These are phyloP conservation scores for Fusarium tuaranense DNA, from an alignment of 2,329 filamentous ascomycete genomes.

Conservation along the genomic window DNA sequence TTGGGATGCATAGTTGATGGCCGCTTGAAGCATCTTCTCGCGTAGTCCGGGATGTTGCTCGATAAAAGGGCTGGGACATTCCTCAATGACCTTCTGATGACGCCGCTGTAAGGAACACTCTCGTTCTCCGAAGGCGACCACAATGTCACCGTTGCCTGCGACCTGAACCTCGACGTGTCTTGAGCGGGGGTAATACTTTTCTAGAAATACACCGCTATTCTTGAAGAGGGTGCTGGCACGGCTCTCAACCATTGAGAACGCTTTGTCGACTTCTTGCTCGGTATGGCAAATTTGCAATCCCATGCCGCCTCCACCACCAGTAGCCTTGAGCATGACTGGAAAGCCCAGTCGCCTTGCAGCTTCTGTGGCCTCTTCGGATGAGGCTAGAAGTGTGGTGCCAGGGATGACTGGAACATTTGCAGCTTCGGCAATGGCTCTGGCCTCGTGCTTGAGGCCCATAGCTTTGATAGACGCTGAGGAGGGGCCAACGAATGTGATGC, in stretches of 20 bases:
- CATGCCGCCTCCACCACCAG: background rate
- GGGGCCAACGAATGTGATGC: constrained; percentile 70
- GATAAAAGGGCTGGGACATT: constrained; percentile 74
- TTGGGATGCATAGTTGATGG: constrained; percentile 23
- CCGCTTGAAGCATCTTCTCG: constrained; percentile 35
- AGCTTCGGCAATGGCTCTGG: background rate
- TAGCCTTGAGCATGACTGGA: constrained; percentile 2
- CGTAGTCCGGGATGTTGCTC: constrained; percentile 49
- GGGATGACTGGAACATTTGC: background rate
- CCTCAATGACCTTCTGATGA: constrained; percentile 79
- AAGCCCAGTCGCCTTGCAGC: background rate
- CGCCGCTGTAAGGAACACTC: constrained; percentile 76
- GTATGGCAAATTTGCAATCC: background rate
- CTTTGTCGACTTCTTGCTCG: background rate
- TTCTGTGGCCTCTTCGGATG: background rate
- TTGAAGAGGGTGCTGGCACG: background rate
- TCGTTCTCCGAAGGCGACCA: constrained; percentile 70
- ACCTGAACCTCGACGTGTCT: constrained; percentile 77
- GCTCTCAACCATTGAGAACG: background rate
- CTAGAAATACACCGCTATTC: constrained; percentile 70
- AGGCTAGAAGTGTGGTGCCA: background rate
- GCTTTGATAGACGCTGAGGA: constrained; percentile 62
- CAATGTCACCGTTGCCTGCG: constrained; percentile 64
- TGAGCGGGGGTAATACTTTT: constrained; percentile 70
- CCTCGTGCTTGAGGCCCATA: constrained; percentile 36